Evolutionary conservation across 2,329 filamentous ascomycete genomes (phyloP), one percentile per base, ranked within the genome.

Genomic region (Acrocalymma vagum): DNA sequence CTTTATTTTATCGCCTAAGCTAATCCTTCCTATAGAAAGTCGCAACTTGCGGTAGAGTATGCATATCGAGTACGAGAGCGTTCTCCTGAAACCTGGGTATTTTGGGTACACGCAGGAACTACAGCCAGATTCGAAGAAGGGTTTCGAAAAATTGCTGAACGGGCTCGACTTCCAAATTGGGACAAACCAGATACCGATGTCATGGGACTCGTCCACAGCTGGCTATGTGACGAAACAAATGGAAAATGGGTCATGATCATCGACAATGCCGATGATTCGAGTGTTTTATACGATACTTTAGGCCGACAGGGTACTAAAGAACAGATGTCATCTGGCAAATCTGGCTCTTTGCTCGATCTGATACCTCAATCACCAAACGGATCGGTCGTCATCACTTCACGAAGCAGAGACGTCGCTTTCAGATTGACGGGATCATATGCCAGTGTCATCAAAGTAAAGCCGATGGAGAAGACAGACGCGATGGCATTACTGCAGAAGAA

Each of bases 241-340:
- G 43, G 39, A 8, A 18, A 14, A 8, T 62, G 55, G 58, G 3
- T 58, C 6, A 38, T 62, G 32, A 28, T 62, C 2, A 9, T 62
- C 9, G 56, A 62, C 29, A 60, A 57, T n/a, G 50, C 39, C 6
- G 56, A 62, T 25, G 53, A 62, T 29, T 27, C 13, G 6, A 42
- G 23, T 11, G 34, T 55, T 2, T 41, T 51, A 6, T 18, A 16
- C 13, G 15, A 30, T 8, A n/a, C 33, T 33, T 9, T 24, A 9
- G 28, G 29, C 32, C 4, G 29, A 26, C 18, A 21, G 11, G 30
- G 17, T 10, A 13, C n/a, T 26, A 33, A 24, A 34, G 33, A 30
- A 9, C 9, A 32, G 14, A 25, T 23, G 21, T n/a, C 10, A 15
- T 10, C 6, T 17, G 17, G 22, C 14, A 20, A 23, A 13, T 8